Conservation (phyloP, 768 basidiomycete genomes). For the Calvatia gigantea region DNA sequence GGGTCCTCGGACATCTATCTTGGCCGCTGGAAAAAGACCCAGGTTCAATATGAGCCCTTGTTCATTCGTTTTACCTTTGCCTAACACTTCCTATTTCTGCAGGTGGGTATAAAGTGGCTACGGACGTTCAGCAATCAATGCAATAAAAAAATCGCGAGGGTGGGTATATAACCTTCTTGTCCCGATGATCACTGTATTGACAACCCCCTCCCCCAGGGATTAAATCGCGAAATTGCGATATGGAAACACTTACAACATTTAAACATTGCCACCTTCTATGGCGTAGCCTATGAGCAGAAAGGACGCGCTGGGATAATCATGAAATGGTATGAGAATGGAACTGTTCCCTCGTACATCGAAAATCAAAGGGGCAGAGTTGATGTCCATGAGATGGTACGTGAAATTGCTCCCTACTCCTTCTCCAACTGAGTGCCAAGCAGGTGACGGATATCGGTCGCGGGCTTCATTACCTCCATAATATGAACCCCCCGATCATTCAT, state of each 20-base stretch:
- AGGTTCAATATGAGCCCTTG: not conserved
- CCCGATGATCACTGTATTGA: not conserved
- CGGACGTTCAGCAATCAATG: slow-evolving; percentile 19
- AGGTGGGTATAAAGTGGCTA: slow-evolving; percentile 25
- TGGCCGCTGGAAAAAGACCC: slow-evolving; percentile 14
- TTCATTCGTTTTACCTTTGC: not conserved
- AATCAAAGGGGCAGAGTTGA: slow-evolving; percentile 13
- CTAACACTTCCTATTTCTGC: not conserved
- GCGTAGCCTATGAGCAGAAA: slow-evolving; percentile 31
- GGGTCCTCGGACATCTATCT: slow-evolving; percentile 25
- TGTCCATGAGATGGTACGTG: slow-evolving; percentile 17
- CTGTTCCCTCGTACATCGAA: slow-evolving; percentile 19
- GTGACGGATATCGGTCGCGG: slow-evolving; percentile 34
- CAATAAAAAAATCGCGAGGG: slow-evolving; percentile 16
- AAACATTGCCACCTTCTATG: slow-evolving; percentile 39
- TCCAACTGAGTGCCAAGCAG: slow-evolving; percentile 20
- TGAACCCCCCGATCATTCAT: slow-evolving; percentile 36
- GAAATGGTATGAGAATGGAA: slow-evolving; percentile 35
- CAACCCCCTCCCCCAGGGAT: slow-evolving; percentile 22
- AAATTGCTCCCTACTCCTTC: not conserved
- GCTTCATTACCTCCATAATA: slow-evolving; percentile 34
- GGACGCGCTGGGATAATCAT: slow-evolving; percentile 34
- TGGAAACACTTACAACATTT: slow-evolving; percentile 37
- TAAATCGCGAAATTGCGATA: slow-evolving; percentile 37
- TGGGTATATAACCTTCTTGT: not conserved